These are phyloP conservation scores for Penicillium sp. DNA, from an alignment of 2,329 filamentous ascomycete genomes.

Conservation along the genomic window DNA sequence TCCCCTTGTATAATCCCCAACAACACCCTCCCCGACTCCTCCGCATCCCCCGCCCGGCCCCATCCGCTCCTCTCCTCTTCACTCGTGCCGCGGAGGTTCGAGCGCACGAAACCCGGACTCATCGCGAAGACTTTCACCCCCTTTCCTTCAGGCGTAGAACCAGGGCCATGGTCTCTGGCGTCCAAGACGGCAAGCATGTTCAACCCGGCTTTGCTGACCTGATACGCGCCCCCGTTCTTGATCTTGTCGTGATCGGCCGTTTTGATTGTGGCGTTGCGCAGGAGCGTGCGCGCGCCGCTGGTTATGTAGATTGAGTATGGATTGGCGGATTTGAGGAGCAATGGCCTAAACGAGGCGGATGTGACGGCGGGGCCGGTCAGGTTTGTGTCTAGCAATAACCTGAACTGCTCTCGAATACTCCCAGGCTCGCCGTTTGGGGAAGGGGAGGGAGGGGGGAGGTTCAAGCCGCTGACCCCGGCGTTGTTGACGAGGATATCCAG, in stretches of 20 bases:
- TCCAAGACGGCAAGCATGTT: conserved; percentile 12
- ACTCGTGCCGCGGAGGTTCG: conserved; percentile 9
- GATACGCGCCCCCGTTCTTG: background rate
- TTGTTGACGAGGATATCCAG: conserved; percentile 48
- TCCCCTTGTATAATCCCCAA: conserved; percentile 4
- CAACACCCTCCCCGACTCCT: conserved; percentile 1
- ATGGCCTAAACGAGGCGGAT: background rate
- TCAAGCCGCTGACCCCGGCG: conserved; percentile 26
- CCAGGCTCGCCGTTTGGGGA: no score
- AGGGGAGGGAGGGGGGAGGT: background rate
- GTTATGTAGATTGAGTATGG: conserved; percentile 8
- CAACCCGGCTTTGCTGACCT: conserved; percentile 10
- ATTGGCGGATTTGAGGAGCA: conserved; percentile 1
- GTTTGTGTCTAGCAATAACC: conserved; percentile 6
- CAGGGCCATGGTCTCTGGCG: background rate
- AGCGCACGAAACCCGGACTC: conserved; percentile 11
- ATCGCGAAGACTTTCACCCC: conserved; percentile 12
- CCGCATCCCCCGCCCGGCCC: conserved; percentile 6
- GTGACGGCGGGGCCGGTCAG: background rate
- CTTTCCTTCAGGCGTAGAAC: background rate
- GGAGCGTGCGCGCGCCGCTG: conserved; percentile 1
- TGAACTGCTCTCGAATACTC: background rate
- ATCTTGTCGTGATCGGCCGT: background rate
- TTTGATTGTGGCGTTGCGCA: background rate
- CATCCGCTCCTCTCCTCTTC: conserved; percentile 3